Conservation (phyloP, 345 rosid species). For the Citrus hindsii region DNA sequence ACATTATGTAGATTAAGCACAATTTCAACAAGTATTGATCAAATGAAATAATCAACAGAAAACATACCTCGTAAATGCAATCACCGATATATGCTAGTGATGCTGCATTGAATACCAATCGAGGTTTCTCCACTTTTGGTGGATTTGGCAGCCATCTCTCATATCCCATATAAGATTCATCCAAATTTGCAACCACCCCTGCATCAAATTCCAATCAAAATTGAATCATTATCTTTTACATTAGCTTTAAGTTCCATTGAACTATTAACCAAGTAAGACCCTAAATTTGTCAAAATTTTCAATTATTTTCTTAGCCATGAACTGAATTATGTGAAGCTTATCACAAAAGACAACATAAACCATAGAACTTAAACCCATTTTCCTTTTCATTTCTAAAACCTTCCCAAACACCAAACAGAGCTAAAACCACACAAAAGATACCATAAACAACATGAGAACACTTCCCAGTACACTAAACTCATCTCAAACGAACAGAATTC, state of each 20-base stretch:
- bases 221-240: not conserved
- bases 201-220: conserved; percentile 5
- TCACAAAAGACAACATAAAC: not conserved
- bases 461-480: not conserved
- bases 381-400: not conserved
- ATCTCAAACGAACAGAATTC: not conserved
- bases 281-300: not conserved
- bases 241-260: not conserved
- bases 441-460: not conserved
- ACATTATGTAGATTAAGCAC: not conserved
- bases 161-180: conserved; percentile 52
- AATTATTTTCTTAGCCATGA: not conserved
- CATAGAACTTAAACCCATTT: not conserved
- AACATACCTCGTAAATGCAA: conserved; percentile 69
- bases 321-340: not conserved
- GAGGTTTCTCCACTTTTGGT: conserved; percentile 70
- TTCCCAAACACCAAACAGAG: not conserved
- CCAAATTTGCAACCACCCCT: conserved; percentile 22
- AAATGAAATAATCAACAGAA: not conserved
- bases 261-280: not conserved
- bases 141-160: conserved; percentile 57
- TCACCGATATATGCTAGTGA: conserved; percentile 56
- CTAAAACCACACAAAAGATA: not conserved
- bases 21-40: not conserved
- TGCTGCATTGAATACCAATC: conserved; percentile 44